phyloP scores from a whole-genome alignment of 169 alveolate species.

The Babesia bovis region DNA sequence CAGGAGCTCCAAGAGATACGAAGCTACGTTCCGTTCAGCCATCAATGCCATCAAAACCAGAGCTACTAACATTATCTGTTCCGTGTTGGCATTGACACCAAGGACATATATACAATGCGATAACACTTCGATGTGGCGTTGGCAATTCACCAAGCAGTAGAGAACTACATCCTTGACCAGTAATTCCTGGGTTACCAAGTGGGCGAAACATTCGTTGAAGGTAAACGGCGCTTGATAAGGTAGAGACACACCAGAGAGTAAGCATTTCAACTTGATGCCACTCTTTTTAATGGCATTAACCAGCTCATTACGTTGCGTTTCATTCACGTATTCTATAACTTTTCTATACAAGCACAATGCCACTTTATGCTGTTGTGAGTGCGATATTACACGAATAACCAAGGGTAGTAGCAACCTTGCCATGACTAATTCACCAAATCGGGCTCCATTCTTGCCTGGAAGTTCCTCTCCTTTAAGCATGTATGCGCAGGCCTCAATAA shows the following conservation, averaged over 20 bases:
- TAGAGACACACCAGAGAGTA: slow-evolving; percentile 6
- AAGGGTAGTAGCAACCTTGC: slow-evolving; percentile 11
- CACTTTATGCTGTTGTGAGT: slow-evolving; percentile 8
- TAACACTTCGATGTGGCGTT: slow-evolving; percentile 33
- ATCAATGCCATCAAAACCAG: slow-evolving; percentile 24
- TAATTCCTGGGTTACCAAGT: slow-evolving; percentile 10
- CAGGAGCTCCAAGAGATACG: slow-evolving; percentile 20
- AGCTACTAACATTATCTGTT: slow-evolving; percentile 15
- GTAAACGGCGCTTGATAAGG: slow-evolving; percentile 14
- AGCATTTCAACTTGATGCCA: slow-evolving; percentile 20
- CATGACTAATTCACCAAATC: slow-evolving; percentile 6
- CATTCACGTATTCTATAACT: not conserved
- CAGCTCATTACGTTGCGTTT: slow-evolving; percentile 10
- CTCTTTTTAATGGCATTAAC: slow-evolving; percentile 15
- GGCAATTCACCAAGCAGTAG: slow-evolving; percentile 28
- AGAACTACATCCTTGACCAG: slow-evolving; percentile 7
- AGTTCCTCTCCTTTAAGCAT: slow-evolving; percentile 11
- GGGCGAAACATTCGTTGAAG: slow-evolving; percentile 44
- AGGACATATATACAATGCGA: slow-evolving; percentile 29
- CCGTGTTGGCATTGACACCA: slow-evolving; percentile 27
- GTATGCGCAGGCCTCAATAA: slow-evolving; percentile 26
- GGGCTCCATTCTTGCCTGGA: slow-evolving; percentile 11
- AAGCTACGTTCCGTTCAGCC: slow-evolving; percentile 31
- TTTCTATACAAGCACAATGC: slow-evolving; percentile 19
- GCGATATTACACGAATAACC: slow-evolving; percentile 17